Evolutionary conservation across 176 grass and related monocot genomes (phyloP).

Genomic region (Elaeis guineensis): DNA sequence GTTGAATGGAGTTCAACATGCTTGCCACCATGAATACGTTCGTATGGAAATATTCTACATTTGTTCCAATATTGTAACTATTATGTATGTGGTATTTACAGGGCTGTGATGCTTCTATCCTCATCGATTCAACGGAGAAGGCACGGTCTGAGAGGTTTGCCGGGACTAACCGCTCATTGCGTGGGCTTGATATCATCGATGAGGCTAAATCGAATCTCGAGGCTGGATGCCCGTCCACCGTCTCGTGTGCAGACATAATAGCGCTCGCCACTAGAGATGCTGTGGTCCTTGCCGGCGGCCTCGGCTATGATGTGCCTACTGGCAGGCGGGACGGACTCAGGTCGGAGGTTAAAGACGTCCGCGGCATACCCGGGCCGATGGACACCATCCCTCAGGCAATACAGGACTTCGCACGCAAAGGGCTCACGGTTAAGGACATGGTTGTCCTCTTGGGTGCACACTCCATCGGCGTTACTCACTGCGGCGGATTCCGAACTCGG

Average conservation of each 20-base stretch:
- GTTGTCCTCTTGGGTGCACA: slow-evolving; percentile 48
- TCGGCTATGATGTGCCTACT: slow-evolving; percentile 18
- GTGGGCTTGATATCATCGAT: slow-evolving; percentile 58
- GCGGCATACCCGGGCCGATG: slow-evolving; percentile 42
- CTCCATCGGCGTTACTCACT: slow-evolving; percentile 43
- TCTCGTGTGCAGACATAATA: slow-evolving; percentile 76
- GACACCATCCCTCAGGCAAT: slow-evolving; percentile 24
- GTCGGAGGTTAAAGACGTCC: slow-evolving; percentile 44
- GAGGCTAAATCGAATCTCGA: slow-evolving; percentile 55
- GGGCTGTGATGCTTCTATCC: slow-evolving; percentile 72
- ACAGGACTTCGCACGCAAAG: slow-evolving; percentile 18
- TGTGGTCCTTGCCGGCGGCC: slow-evolving; percentile 35
- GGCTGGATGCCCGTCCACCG: slow-evolving; percentile 36
- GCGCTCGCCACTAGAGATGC: slow-evolving; percentile 23
- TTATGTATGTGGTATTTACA: slow-evolving; percentile 8
- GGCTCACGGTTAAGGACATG: slow-evolving; percentile 39
- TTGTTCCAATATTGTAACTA: no score
- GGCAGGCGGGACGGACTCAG: slow-evolving; percentile 43
- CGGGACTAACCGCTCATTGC: slow-evolving; percentile 38
- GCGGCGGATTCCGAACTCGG: slow-evolving; percentile 39
- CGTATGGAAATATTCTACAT: no score
- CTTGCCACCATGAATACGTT: no score
- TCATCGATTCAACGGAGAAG: slow-evolving; percentile 47
- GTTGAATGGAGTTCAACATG: no score
- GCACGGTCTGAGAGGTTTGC: slow-evolving; percentile 3